Base-by-base conservation (phyloP, 2,329 filamentous ascomycete genomes). In the Metarhizium robertsii region DNA sequence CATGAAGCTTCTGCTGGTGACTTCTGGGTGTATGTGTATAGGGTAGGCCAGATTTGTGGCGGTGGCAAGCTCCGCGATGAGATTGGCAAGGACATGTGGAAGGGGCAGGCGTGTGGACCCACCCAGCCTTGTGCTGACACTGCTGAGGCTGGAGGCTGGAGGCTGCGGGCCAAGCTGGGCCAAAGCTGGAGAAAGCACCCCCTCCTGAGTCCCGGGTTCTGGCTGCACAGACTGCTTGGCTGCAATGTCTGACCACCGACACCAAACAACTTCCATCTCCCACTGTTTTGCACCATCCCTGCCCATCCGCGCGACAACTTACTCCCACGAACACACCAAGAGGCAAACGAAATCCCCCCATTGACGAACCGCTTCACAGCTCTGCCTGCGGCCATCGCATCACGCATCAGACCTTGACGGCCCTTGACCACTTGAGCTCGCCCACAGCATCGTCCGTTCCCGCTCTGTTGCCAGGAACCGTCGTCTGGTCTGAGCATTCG, bases 291-390 rank as follows among this genome's bases (percentile, higher is more conserved):
- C 32, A 34, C 32, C 32, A 34, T 34, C 32, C 32, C 32, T 34
- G 32, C 49, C 45, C 45, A 40, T 30, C 32, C 34, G 50, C 43
- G 55, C 53, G 53, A 53, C 53, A 48, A 36, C 52, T 52, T 36
- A 36, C 52, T 52, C 43, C 49, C 55, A 50, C 45, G 48, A 40
- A 38, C 43, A 29, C n/a, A 52, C 25, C 45, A 48, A 46, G 20
- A 20, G 20, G 38, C 34, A 18, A 32, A 32, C 40, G 32, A 36
- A 52, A 11, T 42, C 32, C 43, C 18, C 18, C 38, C 48, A 38
- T 50, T 38, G 45, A 49, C 34, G 34, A 36, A 40, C 42, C 13
- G 25, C 32, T 47, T 38, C 40, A 32, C 25, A 52, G 54, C 34
- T 48, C n/a, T 25, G 10, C 43, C 14, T 34, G 43, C 18, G n/a